Base-by-base conservation (phyloP, 148 eudicot species). In the Vaccinium corymbosum region DNA sequence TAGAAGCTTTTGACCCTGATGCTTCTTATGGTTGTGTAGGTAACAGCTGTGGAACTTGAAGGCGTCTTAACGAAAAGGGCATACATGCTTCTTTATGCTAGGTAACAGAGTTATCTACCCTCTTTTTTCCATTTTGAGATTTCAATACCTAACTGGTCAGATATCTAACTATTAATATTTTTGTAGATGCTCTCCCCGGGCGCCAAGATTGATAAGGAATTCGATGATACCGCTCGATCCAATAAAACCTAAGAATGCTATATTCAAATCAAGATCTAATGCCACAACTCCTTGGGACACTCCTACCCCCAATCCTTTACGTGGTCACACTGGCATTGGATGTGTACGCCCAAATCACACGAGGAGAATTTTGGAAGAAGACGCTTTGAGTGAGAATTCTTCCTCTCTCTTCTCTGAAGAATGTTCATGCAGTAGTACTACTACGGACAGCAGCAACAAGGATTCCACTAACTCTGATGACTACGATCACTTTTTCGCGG, bases 71-170 rank as follows among this genome's bases (percentile, higher is more conserved):
- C 87, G 68, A 86, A 91, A 84, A 92, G 91, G 27, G 98, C 98
- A 35, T 95, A 95, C 89, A 94, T 95, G 95, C 97, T 95, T 79
- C 89, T 95, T 55, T 95, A 95, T 88, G 92, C 98, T 29, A 92
- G 98, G 97, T 94, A 89, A 80, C 3, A 14, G 42, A 29, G 13
- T 64, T 27, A 68, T 68, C 42, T 42, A 42, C 73, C 29, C 19
- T 76, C 25, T 51, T 22, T 46, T 50, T 35, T 1, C 81, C 81
- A 70, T 56, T 13, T 71, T 64, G 61, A 62, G 83, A 10, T 11
- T 74, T 72, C 71, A 42, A 25, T 35, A 75, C 49, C 79, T 71
- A 51, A 48, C 61, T 51, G n/a, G 15, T 25, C 64, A 16, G 38
- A 56, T 72, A 72, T 38, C 51, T 81, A 11, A 64, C n/a, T 55